A percentile compares a stretch with the other conserved stretches of the same genome.
phyloP scores from a whole-genome alignment of 768 basidiomycete species.

The Mycena chlorophos region DNA sequence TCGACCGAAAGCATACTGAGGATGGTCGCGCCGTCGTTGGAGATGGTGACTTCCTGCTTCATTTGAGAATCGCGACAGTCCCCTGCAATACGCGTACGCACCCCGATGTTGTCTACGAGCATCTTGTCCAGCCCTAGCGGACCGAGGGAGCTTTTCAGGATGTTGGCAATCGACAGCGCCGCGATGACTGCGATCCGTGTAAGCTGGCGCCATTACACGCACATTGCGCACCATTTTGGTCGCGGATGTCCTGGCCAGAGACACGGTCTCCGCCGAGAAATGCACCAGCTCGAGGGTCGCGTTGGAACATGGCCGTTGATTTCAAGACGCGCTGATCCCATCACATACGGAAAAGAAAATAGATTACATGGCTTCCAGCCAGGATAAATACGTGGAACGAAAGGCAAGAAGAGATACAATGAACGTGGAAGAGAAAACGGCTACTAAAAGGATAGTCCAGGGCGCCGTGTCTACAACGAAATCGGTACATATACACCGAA shows the following conservation, averaged over 20 bases:
- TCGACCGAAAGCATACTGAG: slow-evolving; percentile 90
- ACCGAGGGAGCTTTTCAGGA: slow-evolving; percentile 94
- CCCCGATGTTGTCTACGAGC: slow-evolving; percentile 97
- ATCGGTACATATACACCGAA: slow-evolving; percentile 16
- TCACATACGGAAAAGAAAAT: background rate
- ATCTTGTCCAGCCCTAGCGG: slow-evolving; percentile 95
- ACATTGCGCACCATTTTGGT: slow-evolving; percentile 83
- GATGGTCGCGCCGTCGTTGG: slow-evolving; percentile 99
- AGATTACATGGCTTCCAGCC: slow-evolving; percentile 6
- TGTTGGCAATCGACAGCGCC: slow-evolving; percentile 94
- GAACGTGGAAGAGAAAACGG: slow-evolving; percentile 7
- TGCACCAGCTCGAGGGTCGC: slow-evolving; percentile 87
- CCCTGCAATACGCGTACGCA: slow-evolving; percentile 52
- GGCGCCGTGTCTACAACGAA: slow-evolving; percentile 4
- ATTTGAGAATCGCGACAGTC: too few species aligned
- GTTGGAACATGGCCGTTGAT: slow-evolving; percentile 67
- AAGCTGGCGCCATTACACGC: background rate
- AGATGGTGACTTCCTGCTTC: slow-evolving; percentile 97
- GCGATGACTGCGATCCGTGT: slow-evolving; percentile 69
- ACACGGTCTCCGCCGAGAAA: slow-evolving; percentile 94
- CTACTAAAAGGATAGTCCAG: slow-evolving; percentile 2
- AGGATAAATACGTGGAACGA: slow-evolving; percentile 22
- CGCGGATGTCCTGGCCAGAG: slow-evolving; percentile 92
- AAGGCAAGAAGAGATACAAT: slow-evolving; percentile 13
- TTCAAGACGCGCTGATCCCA: slow-evolving; percentile 12